Percentiles rank a stretch among this genome's conserved stretches.
Evolutionary conservation across 2,329 filamentous ascomycete genomes (phyloP).

Genomic region (Ceratocystis albifundus): DNA sequence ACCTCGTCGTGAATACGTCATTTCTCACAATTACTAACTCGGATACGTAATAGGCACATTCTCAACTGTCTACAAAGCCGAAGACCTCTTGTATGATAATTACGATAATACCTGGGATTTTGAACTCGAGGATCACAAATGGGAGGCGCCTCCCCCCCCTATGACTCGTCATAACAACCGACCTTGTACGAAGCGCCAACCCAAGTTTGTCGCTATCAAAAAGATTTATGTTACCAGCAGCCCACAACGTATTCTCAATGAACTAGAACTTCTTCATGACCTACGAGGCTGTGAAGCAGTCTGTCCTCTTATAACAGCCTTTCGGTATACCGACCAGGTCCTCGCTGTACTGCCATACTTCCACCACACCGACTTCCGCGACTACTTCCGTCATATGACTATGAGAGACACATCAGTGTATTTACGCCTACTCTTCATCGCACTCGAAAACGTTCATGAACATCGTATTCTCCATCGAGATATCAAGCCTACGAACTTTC

Average conservation of each 20-base stretch:
- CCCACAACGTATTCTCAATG: slow-evolving; percentile 84
- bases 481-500: slow-evolving; percentile 95
- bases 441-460: slow-evolving; percentile 69
- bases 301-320: slow-evolving; percentile 94
- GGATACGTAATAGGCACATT: slow-evolving; percentile 66
- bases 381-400: slow-evolving; percentile 86
- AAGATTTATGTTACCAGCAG: slow-evolving; percentile 99
- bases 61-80: slow-evolving; percentile 96
- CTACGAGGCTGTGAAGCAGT: slow-evolving; percentile 72
- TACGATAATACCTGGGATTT: slow-evolving; percentile 84
- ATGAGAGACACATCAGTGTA: slow-evolving; percentile 81
- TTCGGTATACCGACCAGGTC: slow-evolving; percentile 86
- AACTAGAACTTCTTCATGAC: slow-evolving; percentile 85
- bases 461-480: slow-evolving; percentile 83
- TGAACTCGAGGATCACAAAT: slow-evolving; percentile 54
- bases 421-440: slow-evolving; percentile 76
- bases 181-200: slow-evolving; percentile 26
- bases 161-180: slow-evolving; percentile 31
- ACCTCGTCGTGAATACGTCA: not conserved
- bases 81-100: slow-evolving; percentile 74
- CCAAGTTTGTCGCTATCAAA: slow-evolving; percentile 89
- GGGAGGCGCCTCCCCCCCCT: slow-evolving; percentile 51
- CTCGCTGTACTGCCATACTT: slow-evolving; percentile 93
- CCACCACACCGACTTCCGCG: slow-evolving; percentile 84
- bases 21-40: slow-evolving; percentile 22